Percentiles rank a stretch among this genome's conserved stretches.
These are phyloP conservation scores for Sphagnum fallax DNA, from an alignment of 228 moss, liverwort and hornwort species.

Conservation along the genomic window DNA sequence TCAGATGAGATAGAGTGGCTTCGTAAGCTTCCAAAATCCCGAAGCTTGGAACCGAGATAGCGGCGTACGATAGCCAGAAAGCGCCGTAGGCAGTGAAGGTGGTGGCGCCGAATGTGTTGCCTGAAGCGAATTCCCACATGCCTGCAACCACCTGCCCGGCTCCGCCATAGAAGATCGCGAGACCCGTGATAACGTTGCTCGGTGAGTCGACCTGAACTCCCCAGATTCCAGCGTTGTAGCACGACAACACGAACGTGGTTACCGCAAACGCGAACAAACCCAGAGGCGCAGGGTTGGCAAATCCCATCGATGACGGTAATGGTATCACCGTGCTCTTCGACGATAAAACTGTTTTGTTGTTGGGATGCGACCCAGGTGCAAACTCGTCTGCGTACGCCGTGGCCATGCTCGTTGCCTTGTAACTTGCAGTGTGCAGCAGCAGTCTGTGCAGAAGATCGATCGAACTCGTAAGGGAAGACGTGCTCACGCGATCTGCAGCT, in stretches of 20 bases:
- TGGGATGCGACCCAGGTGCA: no score
- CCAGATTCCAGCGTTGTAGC: conserved; percentile 52
- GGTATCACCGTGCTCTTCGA: no score
- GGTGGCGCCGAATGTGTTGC: conserved; percentile 59
- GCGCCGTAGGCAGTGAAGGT: conserved; percentile 53
- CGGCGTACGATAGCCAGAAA: conserved; percentile 67
- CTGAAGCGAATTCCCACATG: conserved; percentile 72
- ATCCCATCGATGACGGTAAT: no score
- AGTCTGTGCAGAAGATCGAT: no score
- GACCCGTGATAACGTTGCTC: conserved; percentile 29
- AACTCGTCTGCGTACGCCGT: no score
- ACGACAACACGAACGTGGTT: conserved; percentile 58
- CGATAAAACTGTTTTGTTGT: no score
- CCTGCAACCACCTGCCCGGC: conserved; percentile 52
- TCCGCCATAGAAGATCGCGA: conserved; percentile 61
- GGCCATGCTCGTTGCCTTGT: no score
- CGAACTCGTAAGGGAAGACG: no score
- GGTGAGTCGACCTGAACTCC: conserved; percentile 36
- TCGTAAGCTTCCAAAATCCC: conserved; percentile 23
- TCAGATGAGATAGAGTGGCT: background rate
- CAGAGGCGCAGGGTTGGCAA: conserved; percentile 47
- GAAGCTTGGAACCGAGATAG: conserved; percentile 49
- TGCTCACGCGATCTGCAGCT: no score
- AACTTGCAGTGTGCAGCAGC: no score
- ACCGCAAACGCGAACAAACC: conserved; percentile 55